Base-by-base conservation (phyloP, 2,329 filamentous ascomycete genomes). In the Coccinonectria pachysandricola region DNA sequence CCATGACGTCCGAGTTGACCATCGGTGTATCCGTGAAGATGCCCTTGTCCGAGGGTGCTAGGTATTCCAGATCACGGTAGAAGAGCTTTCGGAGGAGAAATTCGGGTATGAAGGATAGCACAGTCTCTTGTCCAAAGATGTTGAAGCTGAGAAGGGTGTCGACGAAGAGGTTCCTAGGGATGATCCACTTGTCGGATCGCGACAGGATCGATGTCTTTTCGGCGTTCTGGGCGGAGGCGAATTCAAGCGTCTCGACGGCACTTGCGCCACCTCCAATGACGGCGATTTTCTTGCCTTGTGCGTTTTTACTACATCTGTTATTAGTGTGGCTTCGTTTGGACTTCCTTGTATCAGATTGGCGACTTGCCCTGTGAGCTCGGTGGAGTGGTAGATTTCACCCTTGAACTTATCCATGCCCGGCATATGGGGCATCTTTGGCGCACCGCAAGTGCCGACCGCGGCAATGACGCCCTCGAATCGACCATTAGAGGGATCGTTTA, bases 11-110 rank as follows among this genome's bases (percentile, higher is more conserved):
- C 10, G 76, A 79, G 53, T 91, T 92, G 13, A 91, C 81, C 81
- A 91, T 88, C 1, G 84, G 84, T 0, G 84, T 92, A 26, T 82
- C 79, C 15, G 69, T 85, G 51, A 85, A 92, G n/a, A 91, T 58
- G 7, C 82, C 82, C 44, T 78, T 76, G 14, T 69, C 61, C 2
- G 68, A 57, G 0, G 84, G 84, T 0, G 81, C 71, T 5, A 92
- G 65, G 39, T 86, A 75, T 42, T 76, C 59, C 3, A 92, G 66
- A 41, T 91, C 84, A 10, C 83, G 72, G 50, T 92, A 92, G 60
- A 92, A 92, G 59, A 88, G 69, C 36, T 78, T 72, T 34, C 74
- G 75, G 0, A 92, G 68, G 1, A 92, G 57, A 22, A 64, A 64
- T 50, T 92, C 84, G 0, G 85, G 84, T 19, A 93, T 78, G 64